phyloP scores from a whole-genome alignment of 2,329 filamentous ascomycete genomes.

The Anthostomella pinea region DNA sequence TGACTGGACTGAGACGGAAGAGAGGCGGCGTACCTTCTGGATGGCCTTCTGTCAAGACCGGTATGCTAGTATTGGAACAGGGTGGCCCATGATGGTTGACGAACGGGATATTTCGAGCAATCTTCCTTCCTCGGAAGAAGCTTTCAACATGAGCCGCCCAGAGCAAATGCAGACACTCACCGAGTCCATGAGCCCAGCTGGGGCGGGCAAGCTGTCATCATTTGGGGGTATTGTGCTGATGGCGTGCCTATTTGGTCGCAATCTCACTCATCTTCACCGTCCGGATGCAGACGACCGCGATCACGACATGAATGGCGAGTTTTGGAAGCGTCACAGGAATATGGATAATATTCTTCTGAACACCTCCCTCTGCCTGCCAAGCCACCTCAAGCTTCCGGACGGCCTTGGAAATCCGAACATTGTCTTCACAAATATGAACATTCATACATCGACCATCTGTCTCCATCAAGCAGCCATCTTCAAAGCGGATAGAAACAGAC shows the following conservation, averaged over 20 bases:
- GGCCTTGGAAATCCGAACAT: slow-evolving; percentile 78
- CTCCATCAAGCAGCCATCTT: slow-evolving; percentile 98
- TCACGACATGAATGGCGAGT: slow-evolving; percentile 84
- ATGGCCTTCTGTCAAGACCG: slow-evolving; percentile 87
- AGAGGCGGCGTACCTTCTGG: slow-evolving; percentile 91
- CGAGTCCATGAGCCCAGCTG: slow-evolving; percentile 67
- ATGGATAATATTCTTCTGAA: slow-evolving; percentile 91
- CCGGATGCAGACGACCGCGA: slow-evolving; percentile 79
- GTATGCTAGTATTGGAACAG: slow-evolving; percentile 93
- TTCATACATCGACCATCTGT: slow-evolving; percentile 94
- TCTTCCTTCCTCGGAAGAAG: slow-evolving; percentile 78
- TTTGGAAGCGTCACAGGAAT: slow-evolving; percentile 89
- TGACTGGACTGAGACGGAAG: slow-evolving; percentile 93
- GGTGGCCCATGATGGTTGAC: slow-evolving; percentile 94
- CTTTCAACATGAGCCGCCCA: slow-evolving; percentile 76
- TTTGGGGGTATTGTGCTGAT: slow-evolving; percentile 80
- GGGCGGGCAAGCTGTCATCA: slow-evolving; percentile 70
- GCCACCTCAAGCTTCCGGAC: slow-evolving; percentile 72
- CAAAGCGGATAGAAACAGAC: slow-evolving; percentile 86
- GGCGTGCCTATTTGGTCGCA: slow-evolving; percentile 87
- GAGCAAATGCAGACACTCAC: slow-evolving; percentile 68
- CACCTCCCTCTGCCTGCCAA: slow-evolving; percentile 78
- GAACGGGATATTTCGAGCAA: slow-evolving; percentile 88
- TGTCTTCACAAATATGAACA: slow-evolving; percentile 93
- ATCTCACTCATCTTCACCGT: slow-evolving; percentile 86